Base-by-base conservation (phyloP, 495 filamentous ascomycete species). In the Aspergillus mulundensis region DNA sequence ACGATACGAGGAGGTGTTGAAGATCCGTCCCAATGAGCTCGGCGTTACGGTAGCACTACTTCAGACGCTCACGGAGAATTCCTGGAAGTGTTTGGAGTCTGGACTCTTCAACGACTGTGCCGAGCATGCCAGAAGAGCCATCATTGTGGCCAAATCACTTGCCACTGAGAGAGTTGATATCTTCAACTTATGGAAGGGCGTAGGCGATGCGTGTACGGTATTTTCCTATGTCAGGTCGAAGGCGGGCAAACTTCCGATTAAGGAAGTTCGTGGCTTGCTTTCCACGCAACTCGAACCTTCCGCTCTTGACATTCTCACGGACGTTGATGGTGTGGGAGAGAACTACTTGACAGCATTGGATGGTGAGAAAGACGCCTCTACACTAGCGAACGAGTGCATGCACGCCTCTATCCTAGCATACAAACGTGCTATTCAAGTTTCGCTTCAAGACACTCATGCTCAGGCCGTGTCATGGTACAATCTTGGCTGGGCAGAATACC, bases 401-500 rank as follows among this genome's bases (percentile, higher is more conserved):
- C 77, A 89, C 51, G 79, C 86, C 36, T 80, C 84, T 0, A 91
- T 98, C 15, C 71, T 97, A 24, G 88, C 90, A 5, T 87, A 91
- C 67, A 97, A 97, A 63, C 84, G 88, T 50, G 88, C 91, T 18
- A 86, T 97, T 15, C 76, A 87, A 53, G 79, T 83, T 40, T 87
- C 87, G 30, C 71, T 83, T 2, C 75, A 85, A 52, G 93, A 99
- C 62, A 56, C 83, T 3, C 89, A 97, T 67, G 91, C 92, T n/a
- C 92, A 95, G 70, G 90, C 94, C 7, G 89, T 97, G 25, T 89
- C 91, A 1, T 95, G 93, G 81, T 99, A 93, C 68, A 99, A 99
- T 65, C 77, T 99, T 18, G 94, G 95, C 21, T 96, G 91, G 86
- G 87, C 89, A 5, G 94, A 99, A 69, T 85, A 94, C 66, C 81